Percentiles rank a stretch among this genome's conserved stretches.
phyloP scores from a whole-genome alignment of 2,329 filamentous ascomycete species.

The Xylaria sp. region DNA sequence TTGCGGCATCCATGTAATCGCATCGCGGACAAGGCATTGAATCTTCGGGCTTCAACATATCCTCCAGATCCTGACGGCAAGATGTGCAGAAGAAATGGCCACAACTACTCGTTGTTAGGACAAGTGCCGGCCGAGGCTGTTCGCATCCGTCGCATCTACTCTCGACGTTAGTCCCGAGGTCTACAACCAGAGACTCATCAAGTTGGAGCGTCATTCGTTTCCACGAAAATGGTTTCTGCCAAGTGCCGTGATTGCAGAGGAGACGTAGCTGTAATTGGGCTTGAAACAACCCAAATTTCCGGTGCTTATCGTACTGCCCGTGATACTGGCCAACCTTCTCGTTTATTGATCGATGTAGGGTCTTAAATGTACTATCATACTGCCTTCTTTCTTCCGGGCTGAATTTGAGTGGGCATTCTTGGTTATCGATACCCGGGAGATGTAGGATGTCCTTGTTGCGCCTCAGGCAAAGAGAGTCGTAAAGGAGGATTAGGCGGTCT shows the following conservation, averaged over 20 bases:
- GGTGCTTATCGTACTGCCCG: constrained; percentile 42
- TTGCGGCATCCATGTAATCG: neutral
- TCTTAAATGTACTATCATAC: constrained; percentile 45
- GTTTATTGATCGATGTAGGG: constrained; percentile 46
- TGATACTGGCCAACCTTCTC: constrained; percentile 46
- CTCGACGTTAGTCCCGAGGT: constrained; percentile 34
- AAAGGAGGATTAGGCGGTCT: constrained; percentile 42
- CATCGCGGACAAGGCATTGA: constrained; percentile 36
- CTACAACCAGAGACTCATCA: constrained; percentile 43
- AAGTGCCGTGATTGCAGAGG: constrained; percentile 57
- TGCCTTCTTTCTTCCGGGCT: constrained; percentile 40
- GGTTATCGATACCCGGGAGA: constrained; percentile 42
- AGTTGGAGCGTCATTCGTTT: constrained; percentile 39
- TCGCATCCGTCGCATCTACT: constrained; percentile 41
- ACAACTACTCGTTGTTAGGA: constrained; percentile 34
- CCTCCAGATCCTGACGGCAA: constrained; percentile 35
- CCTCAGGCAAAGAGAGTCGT: constrained; percentile 49
- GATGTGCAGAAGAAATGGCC: constrained; percentile 42
- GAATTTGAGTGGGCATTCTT: constrained; percentile 40
- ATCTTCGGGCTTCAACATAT: neutral
- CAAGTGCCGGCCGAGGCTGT: constrained; percentile 42
- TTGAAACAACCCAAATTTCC: constrained; percentile 53
- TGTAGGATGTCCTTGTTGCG: constrained; percentile 49
- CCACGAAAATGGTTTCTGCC: constrained; percentile 53
- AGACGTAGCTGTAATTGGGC: constrained; percentile 52